Base-by-base conservation (phyloP, 768 basidiomycete genomes). In the Nidularia sp. region DNA sequence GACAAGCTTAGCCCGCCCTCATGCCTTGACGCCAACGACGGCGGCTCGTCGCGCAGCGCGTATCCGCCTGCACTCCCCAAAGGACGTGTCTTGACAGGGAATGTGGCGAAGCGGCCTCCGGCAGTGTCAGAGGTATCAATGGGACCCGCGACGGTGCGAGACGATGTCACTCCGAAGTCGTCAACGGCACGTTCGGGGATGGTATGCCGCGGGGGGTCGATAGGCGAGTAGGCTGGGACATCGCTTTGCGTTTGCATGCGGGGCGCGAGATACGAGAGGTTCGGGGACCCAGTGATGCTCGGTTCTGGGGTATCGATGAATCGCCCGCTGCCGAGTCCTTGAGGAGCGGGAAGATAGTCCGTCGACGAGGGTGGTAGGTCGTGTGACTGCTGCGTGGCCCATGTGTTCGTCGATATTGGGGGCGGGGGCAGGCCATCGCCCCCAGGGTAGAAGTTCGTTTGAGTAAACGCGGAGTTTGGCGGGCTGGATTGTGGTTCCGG, bases 81-180 rank as follows among this genome's bases (percentile, higher is more conserved):
- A 35, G 54, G 63, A 47, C 64, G 58, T 51, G 66, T 63, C 53
- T 80, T 76, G 13, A 78, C 75, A 0, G 86, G 87, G 67, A 88
- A 81, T 1, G 88, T 90, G 25, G 84, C 83, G 59, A 87, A 89
- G 12, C 82, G 75, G 0, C 77, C 78, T 1, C 77, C 77, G 7
- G 59, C 57, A 31, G 60, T 60, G 31, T 56, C 60, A 3, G 59
- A 53, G 1, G 54, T 54, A 12, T 67, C 65, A 3, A 62, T 53
- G 0, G 58, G 51, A 12, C 65, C 63, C 8, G 59, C 43, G 5
- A 58, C 51, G 6, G 65, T 54, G 7, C 58, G 54, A n/a, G 51
- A 51, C 13, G 57, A 49, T 31, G 62, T 66, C n/a, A 70, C 59
- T 15, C 71, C 76, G 50, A 77, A 75, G 43, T 80, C 78, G 49